Evolutionary conservation across 805 yeast genomes (phyloP).

Genomic region (Komagataella mondaviorum): DNA sequence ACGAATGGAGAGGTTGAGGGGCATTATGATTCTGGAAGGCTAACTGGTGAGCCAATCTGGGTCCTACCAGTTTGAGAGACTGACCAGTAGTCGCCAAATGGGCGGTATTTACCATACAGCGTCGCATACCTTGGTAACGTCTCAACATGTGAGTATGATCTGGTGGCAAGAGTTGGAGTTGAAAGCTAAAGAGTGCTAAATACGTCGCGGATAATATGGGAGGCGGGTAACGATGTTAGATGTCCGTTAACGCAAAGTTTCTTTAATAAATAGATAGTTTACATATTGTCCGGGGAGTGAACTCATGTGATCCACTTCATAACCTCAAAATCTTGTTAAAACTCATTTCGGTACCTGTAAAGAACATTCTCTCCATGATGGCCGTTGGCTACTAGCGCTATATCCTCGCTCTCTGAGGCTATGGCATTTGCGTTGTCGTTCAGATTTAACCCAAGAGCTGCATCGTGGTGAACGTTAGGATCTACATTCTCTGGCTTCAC

Average conservation of each 20-base stretch:
- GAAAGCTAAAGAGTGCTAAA: background rate
- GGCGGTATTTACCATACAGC: background rate
- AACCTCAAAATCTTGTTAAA: slow-evolving; percentile 1
- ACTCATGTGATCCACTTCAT: background rate
- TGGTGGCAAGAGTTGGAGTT: background rate
- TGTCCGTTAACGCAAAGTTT: background rate
- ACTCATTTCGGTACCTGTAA: slow-evolving; percentile 15
- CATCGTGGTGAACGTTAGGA: slow-evolving; percentile 13
- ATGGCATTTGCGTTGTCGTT: slow-evolving; percentile 17
- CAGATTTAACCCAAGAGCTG: slow-evolving; percentile 14
- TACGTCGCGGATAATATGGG: background rate
- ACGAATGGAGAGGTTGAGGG: background rate
- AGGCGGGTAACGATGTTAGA: background rate
- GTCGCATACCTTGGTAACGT: background rate
- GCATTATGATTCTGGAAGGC: background rate
- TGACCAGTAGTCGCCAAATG: background rate
- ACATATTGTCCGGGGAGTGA: background rate
- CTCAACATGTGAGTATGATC: background rate
- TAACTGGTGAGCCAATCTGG: background rate
- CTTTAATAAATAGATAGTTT: too few species aligned
- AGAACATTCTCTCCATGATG: slow-evolving; percentile 19
- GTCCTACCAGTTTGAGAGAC: background rate
- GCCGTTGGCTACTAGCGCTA: slow-evolving; percentile 20
- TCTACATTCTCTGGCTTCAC: slow-evolving; percentile 3
- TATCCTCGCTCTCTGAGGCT: slow-evolving; percentile 18